phyloP scores from a whole-genome alignment of 2,329 filamentous ascomycete species.

The Neoscytalidium dimidiatum region DNA sequence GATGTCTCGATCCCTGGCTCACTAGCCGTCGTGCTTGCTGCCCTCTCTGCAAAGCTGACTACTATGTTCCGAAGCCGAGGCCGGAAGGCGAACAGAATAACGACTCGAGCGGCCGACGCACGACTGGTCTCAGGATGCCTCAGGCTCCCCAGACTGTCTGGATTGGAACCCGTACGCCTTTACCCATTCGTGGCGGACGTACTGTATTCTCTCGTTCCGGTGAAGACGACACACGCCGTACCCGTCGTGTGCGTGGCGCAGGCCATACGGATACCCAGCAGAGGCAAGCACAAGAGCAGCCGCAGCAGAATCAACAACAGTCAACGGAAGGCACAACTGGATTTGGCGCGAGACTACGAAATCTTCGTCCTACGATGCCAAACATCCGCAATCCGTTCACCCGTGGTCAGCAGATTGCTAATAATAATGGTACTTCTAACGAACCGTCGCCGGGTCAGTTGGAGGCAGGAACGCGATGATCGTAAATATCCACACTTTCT shows the following conservation, averaged over 20 bases:
- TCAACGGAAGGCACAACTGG: background rate
- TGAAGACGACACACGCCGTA: slow-evolving; percentile 5
- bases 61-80: slow-evolving; percentile 90
- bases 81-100: slow-evolving; percentile 54
- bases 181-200: slow-evolving; percentile 36
- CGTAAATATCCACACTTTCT: background rate
- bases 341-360: slow-evolving; percentile 21
- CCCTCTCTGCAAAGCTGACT: slow-evolving; percentile 96
- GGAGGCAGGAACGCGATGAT: slow-evolving; percentile 22
- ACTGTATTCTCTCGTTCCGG: slow-evolving; percentile 26
- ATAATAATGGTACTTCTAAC: slow-evolving; percentile 8
- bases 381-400: slow-evolving; percentile 27
- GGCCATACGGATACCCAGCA: slow-evolving; percentile 24
- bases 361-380: slow-evolving; percentile 8
- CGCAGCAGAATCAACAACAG: background rate
- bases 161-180: slow-evolving; percentile 30
- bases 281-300: slow-evolving; percentile 14
- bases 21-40: slow-evolving; percentile 93
- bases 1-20: slow-evolving; percentile 94
- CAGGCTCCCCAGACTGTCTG: slow-evolving; percentile 35
- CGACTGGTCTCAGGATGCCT: slow-evolving; percentile 31
- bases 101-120: slow-evolving; percentile 29
- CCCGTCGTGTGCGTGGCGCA: background rate
- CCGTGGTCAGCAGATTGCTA: slow-evolving; percentile 25
- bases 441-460: slow-evolving; percentile 22